phyloP scores from a whole-genome alignment of 306 rosid species.

The Vigna mungo region DNA sequence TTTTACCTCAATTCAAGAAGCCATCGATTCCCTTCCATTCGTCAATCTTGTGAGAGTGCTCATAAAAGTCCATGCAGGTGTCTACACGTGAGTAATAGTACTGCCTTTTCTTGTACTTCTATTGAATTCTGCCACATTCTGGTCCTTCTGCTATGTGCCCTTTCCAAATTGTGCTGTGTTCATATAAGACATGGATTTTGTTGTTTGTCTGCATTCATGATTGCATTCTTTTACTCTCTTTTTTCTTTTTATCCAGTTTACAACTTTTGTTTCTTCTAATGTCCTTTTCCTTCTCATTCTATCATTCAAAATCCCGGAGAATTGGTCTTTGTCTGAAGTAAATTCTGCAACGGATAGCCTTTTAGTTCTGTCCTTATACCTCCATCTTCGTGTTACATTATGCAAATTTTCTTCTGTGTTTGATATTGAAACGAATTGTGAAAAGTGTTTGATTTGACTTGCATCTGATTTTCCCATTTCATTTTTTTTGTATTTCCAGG shows the following conservation, averaged over 20 bases:
- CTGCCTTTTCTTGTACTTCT: neutral
- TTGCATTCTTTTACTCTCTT: neutral
- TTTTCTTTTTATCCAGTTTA: too few species aligned
- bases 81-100: slow-evolving; percentile 76
- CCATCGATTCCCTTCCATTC: slow-evolving; percentile 86
- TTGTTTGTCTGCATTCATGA: slow-evolving; percentile 41
- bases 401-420: slow-evolving; percentile 10
- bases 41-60: slow-evolving; percentile 87
- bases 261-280: slow-evolving; percentile 34
- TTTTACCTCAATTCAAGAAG: slow-evolving; percentile 82
- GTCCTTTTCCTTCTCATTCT: slow-evolving; percentile 46
- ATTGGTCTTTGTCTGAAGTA: slow-evolving; percentile 33
- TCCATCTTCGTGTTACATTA: neutral
- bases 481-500: slow-evolving; percentile 50
- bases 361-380: neutral
- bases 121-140: slow-evolving; percentile 6
- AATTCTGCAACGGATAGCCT: neutral
- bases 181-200: slow-evolving; percentile 22
- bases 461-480: slow-evolving; percentile 7
- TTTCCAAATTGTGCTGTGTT: slow-evolving; percentile 9
- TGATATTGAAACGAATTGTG: neutral
- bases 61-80: slow-evolving; percentile 93
- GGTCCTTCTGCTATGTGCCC: slow-evolving; percentile 3
- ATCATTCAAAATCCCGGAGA: slow-evolving; percentile 27
- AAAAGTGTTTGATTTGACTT: slow-evolving; percentile 15